These are phyloP conservation scores for Solanum okadae DNA, from an alignment of 257 asterid species.

Conservation along the genomic window DNA sequence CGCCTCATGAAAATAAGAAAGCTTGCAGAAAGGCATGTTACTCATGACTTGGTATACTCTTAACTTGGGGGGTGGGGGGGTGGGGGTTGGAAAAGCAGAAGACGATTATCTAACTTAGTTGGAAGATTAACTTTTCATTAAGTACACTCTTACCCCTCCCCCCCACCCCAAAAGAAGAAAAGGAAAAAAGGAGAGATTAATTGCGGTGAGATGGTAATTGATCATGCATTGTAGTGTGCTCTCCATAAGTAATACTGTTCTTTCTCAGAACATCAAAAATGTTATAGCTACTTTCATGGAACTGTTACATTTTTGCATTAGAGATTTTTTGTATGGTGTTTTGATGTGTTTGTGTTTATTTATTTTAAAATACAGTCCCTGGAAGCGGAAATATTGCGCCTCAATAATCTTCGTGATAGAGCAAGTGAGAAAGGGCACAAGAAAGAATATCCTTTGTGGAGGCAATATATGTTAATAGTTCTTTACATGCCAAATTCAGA, in stretches of 20 bases:
- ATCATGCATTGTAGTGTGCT: background rate
- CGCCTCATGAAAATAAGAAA: background rate
- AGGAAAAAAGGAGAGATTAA: background rate
- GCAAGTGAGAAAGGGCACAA: conserved; percentile 43
- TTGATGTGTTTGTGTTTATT: background rate
- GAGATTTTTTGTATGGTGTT: background rate
- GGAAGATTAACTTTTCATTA: background rate
- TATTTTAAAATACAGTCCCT: conserved; percentile 16
- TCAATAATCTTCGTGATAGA: conserved; percentile 29
- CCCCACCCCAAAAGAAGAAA: background rate
- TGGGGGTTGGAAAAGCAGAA: background rate
- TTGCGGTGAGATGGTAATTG: background rate
- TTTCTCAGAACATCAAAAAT: background rate
- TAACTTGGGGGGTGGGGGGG: background rate
- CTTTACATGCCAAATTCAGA: background rate
- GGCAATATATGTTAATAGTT: background rate
- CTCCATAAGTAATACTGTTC: background rate
- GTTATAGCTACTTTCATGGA: background rate
- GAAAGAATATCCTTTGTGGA: conserved; percentile 49
- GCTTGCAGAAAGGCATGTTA: background rate
- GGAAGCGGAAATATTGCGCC: conserved; percentile 29
- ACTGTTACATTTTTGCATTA: background rate
- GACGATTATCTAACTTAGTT: background rate
- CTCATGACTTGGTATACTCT: background rate
- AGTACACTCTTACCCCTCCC: background rate